A percentile compares a stretch with the other conserved stretches of the same genome.
Conservation (phyloP, 345 rosid genomes). For the Lepidium aucheri region DNA sequence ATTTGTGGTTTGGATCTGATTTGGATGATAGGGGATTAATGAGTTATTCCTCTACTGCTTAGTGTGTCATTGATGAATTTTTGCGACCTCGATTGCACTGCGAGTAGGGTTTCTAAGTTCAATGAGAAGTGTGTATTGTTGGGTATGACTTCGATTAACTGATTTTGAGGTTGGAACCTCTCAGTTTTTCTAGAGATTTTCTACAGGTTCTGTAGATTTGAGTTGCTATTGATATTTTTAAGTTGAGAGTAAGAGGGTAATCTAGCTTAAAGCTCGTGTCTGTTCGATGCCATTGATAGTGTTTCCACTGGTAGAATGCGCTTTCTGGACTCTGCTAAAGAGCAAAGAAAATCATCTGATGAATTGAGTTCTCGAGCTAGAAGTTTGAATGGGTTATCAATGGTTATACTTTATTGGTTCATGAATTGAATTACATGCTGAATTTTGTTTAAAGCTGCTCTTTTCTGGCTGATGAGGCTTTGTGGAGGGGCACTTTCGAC, state of each 20-base stretch:
- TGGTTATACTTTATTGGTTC: neutral
- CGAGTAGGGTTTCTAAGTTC: constrained; percentile 7
- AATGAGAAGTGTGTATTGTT: neutral
- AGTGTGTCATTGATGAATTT: constrained; percentile 26
- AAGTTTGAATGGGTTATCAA: neutral
- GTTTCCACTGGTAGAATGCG: neutral
- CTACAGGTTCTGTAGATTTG: neutral
- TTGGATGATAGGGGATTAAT: constrained; percentile 38
- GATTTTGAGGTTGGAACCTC: neutral
- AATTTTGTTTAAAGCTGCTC: neutral
- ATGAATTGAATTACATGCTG: neutral
- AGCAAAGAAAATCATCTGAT: neutral
- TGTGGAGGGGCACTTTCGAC: neutral
- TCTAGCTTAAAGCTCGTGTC: neutral
- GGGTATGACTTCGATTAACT: neutral
- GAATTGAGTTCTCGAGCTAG: neutral
- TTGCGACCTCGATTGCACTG: constrained; percentile 9
- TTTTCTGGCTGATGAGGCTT: neutral
- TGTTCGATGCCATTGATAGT: neutral
- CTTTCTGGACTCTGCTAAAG: neutral
- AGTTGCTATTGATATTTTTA: neutral
- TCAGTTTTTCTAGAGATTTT: neutral
- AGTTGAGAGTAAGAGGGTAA: neutral
- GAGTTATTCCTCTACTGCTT: constrained; percentile 23
- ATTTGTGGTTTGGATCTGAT: constrained; percentile 51